Evolutionary conservation across 441 rosid genomes (phyloP), one percentile per base, ranked within the genome.

Genomic region (Melastoma candidum): DNA sequence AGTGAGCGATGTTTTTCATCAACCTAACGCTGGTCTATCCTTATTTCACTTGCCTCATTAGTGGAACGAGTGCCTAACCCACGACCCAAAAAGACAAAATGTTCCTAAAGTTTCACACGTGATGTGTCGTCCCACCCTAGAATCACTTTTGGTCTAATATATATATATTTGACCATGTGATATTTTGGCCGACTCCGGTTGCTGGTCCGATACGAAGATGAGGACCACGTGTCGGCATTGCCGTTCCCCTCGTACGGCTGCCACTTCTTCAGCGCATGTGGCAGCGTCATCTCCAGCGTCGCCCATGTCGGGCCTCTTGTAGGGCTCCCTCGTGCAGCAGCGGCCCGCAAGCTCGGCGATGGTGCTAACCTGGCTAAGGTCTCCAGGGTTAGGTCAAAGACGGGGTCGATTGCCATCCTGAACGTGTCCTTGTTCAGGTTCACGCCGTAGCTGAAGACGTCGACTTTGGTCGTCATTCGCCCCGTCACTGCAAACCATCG

Each of bases 291-390:
- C 12, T 86, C 95, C 1, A 79, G 72, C 83, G 48, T 88, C 92
- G 54, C 90, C 80, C 95, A 92, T 88, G 69, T 88, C 97, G 0
- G 98, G 98, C 71, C 98, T 73, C 62, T 87, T 94, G 71, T 75
- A 68, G 25, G 98, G 94, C 65, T 92, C 94, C 71, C 95, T 77
- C 1, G 81, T 87, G 25, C 81, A 74, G 62, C 98, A 92, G 65
- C 88, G 94, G 52, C 97, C 85, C 22, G 98, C 98, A 24, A 92
- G 77, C 75, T 88, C 98, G 10, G 86, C 77, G 1, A 88, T 90
- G 1, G 71, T 85, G 68, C 85, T 85, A 1, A 88, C 36, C 95
- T 85, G 8, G 79, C 71, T 26, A 83, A 57, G 1, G 87, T 82
- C 29, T 81, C 96, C 56, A 82, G 83, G 0, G 75, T 71, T 0